Evolutionary conservation across 2,329 filamentous ascomycete genomes (phyloP).

Genomic region (Verticillium nonalfalfae): DNA sequence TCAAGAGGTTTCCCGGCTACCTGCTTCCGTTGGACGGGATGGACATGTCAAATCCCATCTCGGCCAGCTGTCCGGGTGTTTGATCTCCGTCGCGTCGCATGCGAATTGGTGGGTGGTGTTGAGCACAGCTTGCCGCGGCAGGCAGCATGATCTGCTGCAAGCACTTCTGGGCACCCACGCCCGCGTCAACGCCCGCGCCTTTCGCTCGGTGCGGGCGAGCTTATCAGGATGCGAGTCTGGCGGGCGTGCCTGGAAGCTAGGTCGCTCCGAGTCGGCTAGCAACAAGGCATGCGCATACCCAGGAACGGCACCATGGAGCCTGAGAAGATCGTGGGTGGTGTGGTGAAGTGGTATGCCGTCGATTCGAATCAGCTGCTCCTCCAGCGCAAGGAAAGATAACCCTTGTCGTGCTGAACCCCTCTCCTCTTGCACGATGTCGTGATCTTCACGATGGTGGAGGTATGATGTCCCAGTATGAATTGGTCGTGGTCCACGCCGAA

Average conservation of each 20-base stretch:
- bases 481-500: neutral
- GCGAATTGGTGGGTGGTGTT: neutral
- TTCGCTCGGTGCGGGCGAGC: neutral
- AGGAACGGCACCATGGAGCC: neutral
- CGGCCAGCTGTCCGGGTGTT: neutral
- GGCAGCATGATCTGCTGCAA: conserved; percentile 17
- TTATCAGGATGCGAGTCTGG: neutral
- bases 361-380: neutral
- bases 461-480: neutral
- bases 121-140: neutral
- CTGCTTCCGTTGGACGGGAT: neutral
- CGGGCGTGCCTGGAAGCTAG: neutral
- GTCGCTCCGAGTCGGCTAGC: neutral
- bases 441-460: neutral
- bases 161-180: neutral
- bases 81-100: neutral
- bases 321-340: neutral
- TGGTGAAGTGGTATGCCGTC: neutral
- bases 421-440: neutral
- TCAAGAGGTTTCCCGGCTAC: neutral
- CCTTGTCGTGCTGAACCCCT: neutral
- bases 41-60: neutral
- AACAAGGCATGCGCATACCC: neutral
- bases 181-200: neutral
- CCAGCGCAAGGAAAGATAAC: neutral